These are phyloP conservation scores for Hippophae tibetana DNA, from an alignment of 306 rosid species.

Conservation along the genomic window DNA sequence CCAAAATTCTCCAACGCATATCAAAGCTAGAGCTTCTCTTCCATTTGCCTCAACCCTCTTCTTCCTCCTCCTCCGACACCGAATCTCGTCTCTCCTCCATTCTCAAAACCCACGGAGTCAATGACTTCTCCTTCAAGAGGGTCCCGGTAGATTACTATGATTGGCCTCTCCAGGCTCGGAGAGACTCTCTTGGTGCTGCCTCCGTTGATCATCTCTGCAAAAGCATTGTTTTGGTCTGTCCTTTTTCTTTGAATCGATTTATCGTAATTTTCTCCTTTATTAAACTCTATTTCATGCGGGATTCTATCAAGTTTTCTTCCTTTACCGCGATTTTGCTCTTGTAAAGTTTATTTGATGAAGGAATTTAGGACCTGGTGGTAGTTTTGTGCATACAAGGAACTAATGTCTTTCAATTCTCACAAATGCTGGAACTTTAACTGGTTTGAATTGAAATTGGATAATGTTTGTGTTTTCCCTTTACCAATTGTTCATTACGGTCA, in stretches of 20 bases:
- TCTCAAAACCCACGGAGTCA: slow-evolving; percentile 40
- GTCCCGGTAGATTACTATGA: slow-evolving; percentile 73
- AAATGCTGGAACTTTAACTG: too few species aligned
- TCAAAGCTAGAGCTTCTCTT: slow-evolving; percentile 39
- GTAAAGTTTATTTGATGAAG: too few species aligned
- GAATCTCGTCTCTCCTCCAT: slow-evolving; percentile 61
- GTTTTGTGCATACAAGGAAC: too few species aligned
- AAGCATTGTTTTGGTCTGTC: slow-evolving; percentile 69
- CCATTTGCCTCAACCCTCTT: slow-evolving; percentile 13
- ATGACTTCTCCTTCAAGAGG: slow-evolving; percentile 59
- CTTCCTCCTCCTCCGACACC: slow-evolving; percentile 23
- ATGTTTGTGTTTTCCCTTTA: too few species aligned
- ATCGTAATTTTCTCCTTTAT: too few species aligned
- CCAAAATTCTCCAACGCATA: slow-evolving; percentile 35
- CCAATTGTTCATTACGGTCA: too few species aligned
- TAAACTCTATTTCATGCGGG: too few species aligned
- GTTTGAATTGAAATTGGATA: too few species aligned
- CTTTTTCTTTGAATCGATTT: background rate
- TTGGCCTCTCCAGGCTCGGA: slow-evolving; percentile 70
- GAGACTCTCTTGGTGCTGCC: slow-evolving; percentile 56
- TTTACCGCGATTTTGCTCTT: too few species aligned
- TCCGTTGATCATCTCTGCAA: slow-evolving; percentile 84
- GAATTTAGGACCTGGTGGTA: too few species aligned
- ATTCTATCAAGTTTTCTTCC: background rate
- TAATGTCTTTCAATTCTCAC: too few species aligned